A percentile compares a stretch with the other conserved stretches of the same genome.
phyloP scores from a whole-genome alignment of 2,329 filamentous ascomycete species.

The Ophidiomyces ophidiicola region DNA sequence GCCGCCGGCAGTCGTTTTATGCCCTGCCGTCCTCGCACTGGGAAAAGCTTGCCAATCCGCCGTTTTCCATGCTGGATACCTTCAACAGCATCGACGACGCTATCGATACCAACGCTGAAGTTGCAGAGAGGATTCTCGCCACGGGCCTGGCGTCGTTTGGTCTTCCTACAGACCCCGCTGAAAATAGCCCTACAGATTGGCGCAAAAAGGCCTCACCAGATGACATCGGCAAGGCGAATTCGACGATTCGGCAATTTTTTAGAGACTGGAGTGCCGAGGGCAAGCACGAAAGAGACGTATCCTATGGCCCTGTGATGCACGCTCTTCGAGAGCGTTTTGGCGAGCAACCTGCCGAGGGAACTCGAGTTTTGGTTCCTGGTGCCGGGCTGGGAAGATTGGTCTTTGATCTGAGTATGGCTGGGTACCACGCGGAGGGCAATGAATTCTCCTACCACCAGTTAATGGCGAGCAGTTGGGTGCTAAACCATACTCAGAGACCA shows the following conservation, averaged over 20 bases:
- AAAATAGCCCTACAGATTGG: conserved; percentile 46
- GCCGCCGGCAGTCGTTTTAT: conserved; percentile 85
- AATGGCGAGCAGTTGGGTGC: conserved; percentile 58
- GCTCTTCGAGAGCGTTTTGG: conserved; percentile 46
- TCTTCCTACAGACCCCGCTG: conserved; percentile 30
- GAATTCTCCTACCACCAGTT: conserved; percentile 96
- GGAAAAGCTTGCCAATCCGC: conserved; percentile 65
- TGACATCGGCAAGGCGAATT: conserved; percentile 83
- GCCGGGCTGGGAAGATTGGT: conserved; percentile 80
- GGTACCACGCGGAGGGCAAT: conserved; percentile 73
- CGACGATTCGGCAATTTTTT: conserved; percentile 85
- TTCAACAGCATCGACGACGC: conserved; percentile 71
- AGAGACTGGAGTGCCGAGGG: conserved; percentile 86
- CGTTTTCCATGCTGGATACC: conserved; percentile 70
- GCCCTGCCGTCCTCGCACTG: conserved; percentile 73
- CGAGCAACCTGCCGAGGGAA: conserved; percentile 26
- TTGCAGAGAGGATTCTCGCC: conserved; percentile 67
- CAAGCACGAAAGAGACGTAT: conserved; percentile 57
- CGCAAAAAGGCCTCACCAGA: conserved; percentile 54
- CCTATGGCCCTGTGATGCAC: conserved; percentile 60
- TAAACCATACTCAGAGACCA: conserved; percentile 43
- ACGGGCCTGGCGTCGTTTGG: conserved; percentile 57
- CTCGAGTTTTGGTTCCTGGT: conserved; percentile 72
- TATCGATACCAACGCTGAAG: conserved; percentile 74
- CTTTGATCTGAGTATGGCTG: conserved; percentile 65